Percentiles rank a stretch among this genome's conserved stretches.
phyloP scores from a whole-genome alignment of 2,329 filamentous ascomycete species.

The Leptographium radiaticola region DNA sequence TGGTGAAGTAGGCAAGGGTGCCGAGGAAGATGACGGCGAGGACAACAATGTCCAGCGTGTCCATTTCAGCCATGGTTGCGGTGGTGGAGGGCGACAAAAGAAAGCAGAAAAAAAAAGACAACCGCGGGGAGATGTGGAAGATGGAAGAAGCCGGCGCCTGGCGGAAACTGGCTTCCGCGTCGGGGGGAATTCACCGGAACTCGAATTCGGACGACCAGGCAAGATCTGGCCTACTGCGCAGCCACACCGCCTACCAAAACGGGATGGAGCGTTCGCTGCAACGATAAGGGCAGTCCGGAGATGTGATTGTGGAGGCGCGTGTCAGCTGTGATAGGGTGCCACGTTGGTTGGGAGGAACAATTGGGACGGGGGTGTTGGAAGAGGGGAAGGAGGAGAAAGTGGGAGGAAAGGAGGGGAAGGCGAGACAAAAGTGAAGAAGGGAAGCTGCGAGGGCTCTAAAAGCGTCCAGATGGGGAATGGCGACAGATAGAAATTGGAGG shows the following conservation, averaged over 20 bases:
- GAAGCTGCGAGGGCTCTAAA: not conserved
- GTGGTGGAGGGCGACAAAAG: not conserved
- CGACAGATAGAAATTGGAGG: not conserved
- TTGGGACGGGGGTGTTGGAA: not conserved
- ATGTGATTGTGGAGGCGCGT: not conserved
- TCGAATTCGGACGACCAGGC: not conserved
- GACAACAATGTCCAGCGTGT: conserved; percentile 90
- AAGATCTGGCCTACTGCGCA: not conserved
- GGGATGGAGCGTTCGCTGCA: no score
- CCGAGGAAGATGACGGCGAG: conserved; percentile 73
- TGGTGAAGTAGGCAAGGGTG: conserved; percentile 92
- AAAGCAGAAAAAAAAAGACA: not conserved
- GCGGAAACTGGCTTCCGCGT: not conserved
- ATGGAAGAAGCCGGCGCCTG: not conserved
- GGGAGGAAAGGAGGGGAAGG: not conserved
- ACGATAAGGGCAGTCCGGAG: not conserved
- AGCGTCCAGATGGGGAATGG: not conserved
- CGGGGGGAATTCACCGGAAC: not conserved
- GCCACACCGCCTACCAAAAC: not conserved
- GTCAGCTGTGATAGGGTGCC: not conserved
- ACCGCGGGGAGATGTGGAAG: not conserved
- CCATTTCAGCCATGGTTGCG: conserved; percentile 77
- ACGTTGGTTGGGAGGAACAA: not conserved
- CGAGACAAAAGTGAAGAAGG: not conserved
- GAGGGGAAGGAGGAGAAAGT: not conserved